Percentiles rank a stretch among this genome's conserved stretches.
Conservation (phyloP, 257 asterid species). For the Eustoma russellianum region DNA sequence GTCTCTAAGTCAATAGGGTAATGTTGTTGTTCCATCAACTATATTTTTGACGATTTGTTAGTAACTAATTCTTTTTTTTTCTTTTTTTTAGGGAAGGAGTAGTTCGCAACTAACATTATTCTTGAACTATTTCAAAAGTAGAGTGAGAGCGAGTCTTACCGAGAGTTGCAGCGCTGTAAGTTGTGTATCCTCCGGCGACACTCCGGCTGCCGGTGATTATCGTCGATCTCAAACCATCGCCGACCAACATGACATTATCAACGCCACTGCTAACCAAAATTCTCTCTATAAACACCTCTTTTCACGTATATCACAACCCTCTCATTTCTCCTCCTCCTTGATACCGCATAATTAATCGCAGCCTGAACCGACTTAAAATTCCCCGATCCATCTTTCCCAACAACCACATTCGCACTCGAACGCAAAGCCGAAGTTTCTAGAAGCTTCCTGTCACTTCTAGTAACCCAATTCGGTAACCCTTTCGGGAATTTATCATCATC, state of each 20-base stretch:
- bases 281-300: conserved; percentile 65
- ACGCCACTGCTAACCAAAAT: conserved; percentile 37
- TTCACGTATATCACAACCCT: conserved; percentile 61
- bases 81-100: too few relatives aligned
- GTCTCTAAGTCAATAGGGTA: too few relatives aligned
- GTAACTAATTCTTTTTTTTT: too few relatives aligned
- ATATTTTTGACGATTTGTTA: too few relatives aligned
- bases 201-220: conserved; percentile 63
- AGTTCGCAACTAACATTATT: too few relatives aligned
- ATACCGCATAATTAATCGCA: conserved; percentile 43
- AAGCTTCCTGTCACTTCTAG: conserved; percentile 29
- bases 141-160: conserved; percentile 30
- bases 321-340: conserved; percentile 25
- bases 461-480: conserved; percentile 41
- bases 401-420: conserved; percentile 36
- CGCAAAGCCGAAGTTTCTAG: conserved; percentile 26
- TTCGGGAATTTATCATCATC: conserved; percentile 1
- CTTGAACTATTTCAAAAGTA: too few relatives aligned
- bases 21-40: too few relatives aligned
- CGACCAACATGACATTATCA: conserved; percentile 61
- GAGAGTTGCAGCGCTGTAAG: conserved; percentile 71
- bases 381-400: conserved; percentile 60
- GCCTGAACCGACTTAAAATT: conserved; percentile 53
- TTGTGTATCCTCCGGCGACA: conserved; percentile 50
- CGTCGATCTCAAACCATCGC: conserved; percentile 62